phyloP scores from a whole-genome alignment of 2,329 filamentous ascomycete genomes.

The Neonectria hederae region DNA sequence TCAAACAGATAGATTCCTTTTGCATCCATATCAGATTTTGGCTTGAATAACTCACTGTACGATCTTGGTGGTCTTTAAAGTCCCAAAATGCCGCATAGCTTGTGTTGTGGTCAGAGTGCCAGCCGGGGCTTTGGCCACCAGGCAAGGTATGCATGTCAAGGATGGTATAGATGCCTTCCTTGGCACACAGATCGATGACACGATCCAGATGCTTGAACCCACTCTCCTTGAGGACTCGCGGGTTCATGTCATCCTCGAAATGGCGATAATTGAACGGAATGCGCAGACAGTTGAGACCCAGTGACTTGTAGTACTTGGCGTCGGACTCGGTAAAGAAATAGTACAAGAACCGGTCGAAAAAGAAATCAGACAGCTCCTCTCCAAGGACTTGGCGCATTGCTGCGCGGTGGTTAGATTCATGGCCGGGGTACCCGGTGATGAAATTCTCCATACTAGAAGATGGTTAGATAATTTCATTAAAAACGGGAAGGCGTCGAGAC shows the following conservation, averaged over 20 bases:
- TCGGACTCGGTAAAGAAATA: background rate
- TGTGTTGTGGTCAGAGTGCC: background rate
- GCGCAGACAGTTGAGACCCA: constrained; percentile 64
- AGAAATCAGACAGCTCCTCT: background rate
- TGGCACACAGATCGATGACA: background rate
- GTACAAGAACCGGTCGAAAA: background rate
- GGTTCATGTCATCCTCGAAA: constrained; percentile 55
- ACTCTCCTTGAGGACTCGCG: background rate
- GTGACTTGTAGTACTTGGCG: background rate
- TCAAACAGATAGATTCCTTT: too few relatives aligned
- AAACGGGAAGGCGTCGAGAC: background rate
- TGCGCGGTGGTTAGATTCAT: background rate
- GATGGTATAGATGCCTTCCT: background rate
- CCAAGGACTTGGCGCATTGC: background rate
- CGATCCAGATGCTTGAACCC: background rate
- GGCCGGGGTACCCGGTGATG: background rate
- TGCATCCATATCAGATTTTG: too few relatives aligned
- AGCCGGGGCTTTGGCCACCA: background rate
- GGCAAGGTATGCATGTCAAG: background rate
- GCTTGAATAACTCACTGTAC: background rate
- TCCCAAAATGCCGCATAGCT: background rate
- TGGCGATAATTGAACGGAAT: constrained; percentile 67
- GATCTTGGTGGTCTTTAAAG: background rate
- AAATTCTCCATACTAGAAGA: background rate
- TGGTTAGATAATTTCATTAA: background rate